Evolutionary conservation across 2,329 filamentous ascomycete genomes (phyloP).

Genomic region (Cytospora chrysosperma): DNA sequence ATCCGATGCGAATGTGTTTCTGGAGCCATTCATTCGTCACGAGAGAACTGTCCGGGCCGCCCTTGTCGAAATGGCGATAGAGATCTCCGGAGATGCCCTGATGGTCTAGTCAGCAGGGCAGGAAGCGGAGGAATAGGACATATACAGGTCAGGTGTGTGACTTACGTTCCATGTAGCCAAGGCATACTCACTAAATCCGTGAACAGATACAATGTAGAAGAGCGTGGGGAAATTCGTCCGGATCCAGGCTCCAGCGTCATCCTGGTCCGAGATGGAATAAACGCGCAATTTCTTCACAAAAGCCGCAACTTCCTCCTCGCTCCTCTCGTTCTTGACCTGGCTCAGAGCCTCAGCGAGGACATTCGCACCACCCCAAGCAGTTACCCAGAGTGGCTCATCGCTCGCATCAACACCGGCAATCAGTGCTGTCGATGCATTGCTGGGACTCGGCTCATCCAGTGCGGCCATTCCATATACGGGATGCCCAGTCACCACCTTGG

Average conservation of each 20-base stretch:
- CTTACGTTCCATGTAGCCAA: slow-evolving; percentile 44
- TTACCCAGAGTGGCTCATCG: slow-evolving; percentile 45
- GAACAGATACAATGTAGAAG: slow-evolving; percentile 49
- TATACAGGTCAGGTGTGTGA: neutral
- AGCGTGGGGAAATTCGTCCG: slow-evolving; percentile 49
- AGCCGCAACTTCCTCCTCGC: slow-evolving; percentile 30
- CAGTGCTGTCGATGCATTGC: slow-evolving; percentile 35
- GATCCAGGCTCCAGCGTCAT: slow-evolving; percentile 51
- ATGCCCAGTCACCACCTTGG: slow-evolving; percentile 40
- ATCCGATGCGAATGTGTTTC: slow-evolving; percentile 45
- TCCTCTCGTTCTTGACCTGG: slow-evolving; percentile 35
- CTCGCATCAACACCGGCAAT: slow-evolving; percentile 39
- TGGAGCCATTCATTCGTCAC: slow-evolving; percentile 46
- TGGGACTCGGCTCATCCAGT: slow-evolving; percentile 31
- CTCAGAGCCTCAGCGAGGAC: slow-evolving; percentile 47
- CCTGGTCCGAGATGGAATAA: slow-evolving; percentile 54
- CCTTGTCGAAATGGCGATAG: slow-evolving; percentile 46
- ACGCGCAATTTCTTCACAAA: slow-evolving; percentile 42
- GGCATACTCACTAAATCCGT: slow-evolving; percentile 50
- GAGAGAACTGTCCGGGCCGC: slow-evolving; percentile 44
- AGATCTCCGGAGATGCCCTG: slow-evolving; percentile 47
- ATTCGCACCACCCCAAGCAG: slow-evolving; percentile 51
- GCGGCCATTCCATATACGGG: slow-evolving; percentile 37
- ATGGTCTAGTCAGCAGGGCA: neutral
- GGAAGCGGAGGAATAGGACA: neutral